Evolutionary conservation across 73 alveolate genomes (phyloP).

Genomic region (Paramecium sonneborni): DNA sequence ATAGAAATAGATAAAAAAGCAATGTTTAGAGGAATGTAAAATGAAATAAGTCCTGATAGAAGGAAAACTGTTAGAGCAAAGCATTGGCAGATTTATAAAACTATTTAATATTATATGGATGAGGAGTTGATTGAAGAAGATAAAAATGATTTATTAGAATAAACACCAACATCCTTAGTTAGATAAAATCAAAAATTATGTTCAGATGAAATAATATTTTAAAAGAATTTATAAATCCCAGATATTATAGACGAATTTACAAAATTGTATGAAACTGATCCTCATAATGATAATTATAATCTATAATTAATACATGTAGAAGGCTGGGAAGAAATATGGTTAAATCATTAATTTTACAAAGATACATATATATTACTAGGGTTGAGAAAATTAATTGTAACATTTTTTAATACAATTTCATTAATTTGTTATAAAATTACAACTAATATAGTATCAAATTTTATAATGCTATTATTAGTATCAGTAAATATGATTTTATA

Average conservation of each 20-base stretch:
- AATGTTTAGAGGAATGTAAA: neutral
- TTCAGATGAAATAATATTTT: neutral
- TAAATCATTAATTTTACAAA: neutral
- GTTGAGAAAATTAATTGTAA: neutral
- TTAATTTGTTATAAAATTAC: constrained; percentile 38
- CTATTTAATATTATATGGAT: neutral
- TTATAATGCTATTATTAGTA: neutral
- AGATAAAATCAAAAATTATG: neutral
- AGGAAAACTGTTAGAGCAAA: neutral
- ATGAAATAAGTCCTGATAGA: neutral
- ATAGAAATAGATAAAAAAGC: constrained; percentile 13
- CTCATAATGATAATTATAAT: constrained; percentile 34
- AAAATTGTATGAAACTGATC: neutral
- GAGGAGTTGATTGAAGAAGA: constrained; percentile 24
- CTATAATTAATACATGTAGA: neutral
- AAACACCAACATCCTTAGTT: neutral
- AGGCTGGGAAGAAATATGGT: constrained; percentile 43
- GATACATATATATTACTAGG: neutral
- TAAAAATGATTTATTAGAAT: neutral
- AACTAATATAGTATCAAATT: neutral
- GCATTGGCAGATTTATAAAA: neutral
- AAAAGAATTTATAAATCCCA: constrained; percentile 24
- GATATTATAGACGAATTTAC: constrained; percentile 17
- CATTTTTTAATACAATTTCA: neutral
- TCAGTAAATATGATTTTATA: neutral